Base-by-base conservation (phyloP, 2,329 filamentous ascomycete species). In the Fusarium burgessii region DNA sequence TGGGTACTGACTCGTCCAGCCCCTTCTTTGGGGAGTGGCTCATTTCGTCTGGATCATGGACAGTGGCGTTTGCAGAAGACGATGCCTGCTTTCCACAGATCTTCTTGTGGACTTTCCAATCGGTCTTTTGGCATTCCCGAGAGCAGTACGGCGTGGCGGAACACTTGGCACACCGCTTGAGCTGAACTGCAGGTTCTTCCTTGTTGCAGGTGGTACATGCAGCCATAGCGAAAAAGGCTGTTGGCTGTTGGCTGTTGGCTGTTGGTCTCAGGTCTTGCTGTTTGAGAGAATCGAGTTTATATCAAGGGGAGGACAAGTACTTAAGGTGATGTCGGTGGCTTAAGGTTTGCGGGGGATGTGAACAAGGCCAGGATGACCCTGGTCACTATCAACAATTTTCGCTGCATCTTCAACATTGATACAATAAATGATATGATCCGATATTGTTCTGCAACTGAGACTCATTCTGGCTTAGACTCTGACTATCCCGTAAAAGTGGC, bases 21-120 rank as follows among this genome's bases (percentile, higher is more conserved):
- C 78, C 77, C 36, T 75, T 78, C 13, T 77, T 69, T 3, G 76
- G 69, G 7, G 78, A 42, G 58, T 61, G 29, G 15, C 47, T 45
- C 32, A 40, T 36, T 25, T 49, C 42, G 15, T 40, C 50, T 32
- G 33, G 47, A 15, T 56, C 42, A 46, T 38, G 23, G 29, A 25
- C 17, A 14, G 56, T 50, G 3, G 42, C 41, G 36, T 15, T 36
- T 3, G 47, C 47, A 38, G n/a, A 18, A 14, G 43, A 32, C 11
- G 55, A 40, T n/a, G 45, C 46, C 65, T 75, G 65, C 65, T 75
- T 78, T 47, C 69, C 73, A 76, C 85, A 87, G 12, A 74, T 66
- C 62, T 81, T 82, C 71, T 85, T 85, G 76, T 89, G 86, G 5
- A 18, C 29, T 68, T 85, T 85, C 84, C 84, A 89, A 73, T 88